These are phyloP conservation scores for Eucalyptus polybractea DNA, from an alignment of 345 rosid species.

Conservation along the genomic window DNA sequence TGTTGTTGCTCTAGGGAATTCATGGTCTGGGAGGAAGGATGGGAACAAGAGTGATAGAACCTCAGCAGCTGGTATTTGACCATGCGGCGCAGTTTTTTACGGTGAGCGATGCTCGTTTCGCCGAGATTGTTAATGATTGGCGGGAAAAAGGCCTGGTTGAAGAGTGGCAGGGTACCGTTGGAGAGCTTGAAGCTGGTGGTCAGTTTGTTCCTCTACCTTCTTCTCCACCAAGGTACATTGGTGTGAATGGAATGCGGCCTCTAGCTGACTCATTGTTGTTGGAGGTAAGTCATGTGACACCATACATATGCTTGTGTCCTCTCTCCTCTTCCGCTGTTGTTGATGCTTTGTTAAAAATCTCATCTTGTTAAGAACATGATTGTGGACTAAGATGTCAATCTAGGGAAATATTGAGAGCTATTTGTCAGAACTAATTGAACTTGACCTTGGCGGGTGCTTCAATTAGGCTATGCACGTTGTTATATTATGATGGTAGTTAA, in stretches of 20 bases:
- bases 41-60: slow-evolving; percentile 71
- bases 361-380: background rate
- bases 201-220: slow-evolving; percentile 46
- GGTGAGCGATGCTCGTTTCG: slow-evolving; percentile 53
- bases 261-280: slow-evolving; percentile 58
- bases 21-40: slow-evolving; percentile 97
- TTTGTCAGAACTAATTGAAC: background rate
- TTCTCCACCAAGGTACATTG: slow-evolving; percentile 55
- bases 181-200: slow-evolving; percentile 75
- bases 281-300: slow-evolving; percentile 18
- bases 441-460: background rate
- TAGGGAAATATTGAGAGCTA: background rate
- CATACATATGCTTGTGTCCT: background rate
- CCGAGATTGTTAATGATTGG: slow-evolving; percentile 57
- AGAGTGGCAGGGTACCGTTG: slow-evolving; percentile 59
- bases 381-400: background rate
- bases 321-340: background rate
- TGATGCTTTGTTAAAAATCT: background rate
- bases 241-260: slow-evolving; percentile 74
- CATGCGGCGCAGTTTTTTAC: slow-evolving; percentile 94
- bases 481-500: background rate
- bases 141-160: slow-evolving; percentile 59
- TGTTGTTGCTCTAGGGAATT: slow-evolving; percentile 31
- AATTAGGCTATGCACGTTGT: background rate
- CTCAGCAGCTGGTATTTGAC: slow-evolving; percentile 56